Evolutionary conservation across 352 stramenopile species (phyloP).

Genomic region (Chrysophaeum taylorii): DNA sequence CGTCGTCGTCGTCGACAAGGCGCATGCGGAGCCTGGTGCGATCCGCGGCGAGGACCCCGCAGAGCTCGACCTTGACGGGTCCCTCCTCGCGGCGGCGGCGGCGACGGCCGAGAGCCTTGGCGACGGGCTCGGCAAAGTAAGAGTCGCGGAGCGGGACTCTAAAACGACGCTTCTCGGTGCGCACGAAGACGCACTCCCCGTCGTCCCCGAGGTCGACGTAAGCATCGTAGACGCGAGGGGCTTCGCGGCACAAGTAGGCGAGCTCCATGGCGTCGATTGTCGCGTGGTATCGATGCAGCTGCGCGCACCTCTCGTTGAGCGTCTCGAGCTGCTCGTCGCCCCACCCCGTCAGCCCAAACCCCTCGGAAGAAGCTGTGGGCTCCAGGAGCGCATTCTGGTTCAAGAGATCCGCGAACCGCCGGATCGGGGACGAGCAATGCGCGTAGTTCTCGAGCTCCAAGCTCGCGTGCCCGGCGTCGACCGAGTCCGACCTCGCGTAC

Average conservation of each 20-base stretch:
- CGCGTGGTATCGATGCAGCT: conserved; percentile 1
- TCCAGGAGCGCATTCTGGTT: conserved; percentile 6
- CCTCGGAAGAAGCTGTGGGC: background rate
- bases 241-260: background rate
- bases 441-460: background rate
- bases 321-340: background rate
- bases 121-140: conserved; percentile 12
- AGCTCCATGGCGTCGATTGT: conserved; percentile 12
- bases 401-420: conserved; percentile 13
- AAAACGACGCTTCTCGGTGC: background rate
- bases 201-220: background rate
- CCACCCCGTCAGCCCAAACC: background rate
- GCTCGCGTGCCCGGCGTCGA: background rate
- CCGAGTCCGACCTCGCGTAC: background rate
- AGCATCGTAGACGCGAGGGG: background rate
- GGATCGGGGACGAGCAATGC: conserved; percentile 3
- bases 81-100: background rate
- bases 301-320: background rate
- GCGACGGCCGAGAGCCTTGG: background rate
- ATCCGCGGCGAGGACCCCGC: background rate
- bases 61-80: background rate
- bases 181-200: background rate
- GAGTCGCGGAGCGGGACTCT: conserved; percentile 6
- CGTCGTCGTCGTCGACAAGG: background rate
- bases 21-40: background rate